These are phyloP conservation scores for Durio zibethinus DNA, from an alignment of 345 rosid species.

Conservation along the genomic window DNA sequence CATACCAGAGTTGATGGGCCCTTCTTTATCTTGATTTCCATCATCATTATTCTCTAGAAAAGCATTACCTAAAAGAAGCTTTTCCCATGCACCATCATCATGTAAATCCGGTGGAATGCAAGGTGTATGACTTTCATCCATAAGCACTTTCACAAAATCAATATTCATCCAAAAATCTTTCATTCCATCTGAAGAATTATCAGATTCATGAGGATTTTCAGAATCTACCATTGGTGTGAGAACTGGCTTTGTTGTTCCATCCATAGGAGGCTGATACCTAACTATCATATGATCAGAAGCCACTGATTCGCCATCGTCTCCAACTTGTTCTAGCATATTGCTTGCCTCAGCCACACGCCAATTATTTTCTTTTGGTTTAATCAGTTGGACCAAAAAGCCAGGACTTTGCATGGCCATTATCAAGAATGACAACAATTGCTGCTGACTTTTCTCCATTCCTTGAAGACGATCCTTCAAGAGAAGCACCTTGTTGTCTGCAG, in stretches of 20 bases:
- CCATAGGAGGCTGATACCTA: constrained; percentile 56
- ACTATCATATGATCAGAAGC: constrained; percentile 60
- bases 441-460: constrained; percentile 91
- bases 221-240: constrained; percentile 17
- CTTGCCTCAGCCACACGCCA: constrained; percentile 65
- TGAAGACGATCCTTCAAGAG: constrained; percentile 64
- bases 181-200: constrained; percentile 31
- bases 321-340: constrained; percentile 46
- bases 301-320: constrained; percentile 39
- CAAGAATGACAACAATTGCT: constrained; percentile 91
- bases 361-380: constrained; percentile 63
- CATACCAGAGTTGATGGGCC: constrained; percentile 25
- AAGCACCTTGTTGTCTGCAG: constrained; percentile 56
- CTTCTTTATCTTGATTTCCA: constrained; percentile 32
- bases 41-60: constrained; percentile 36
- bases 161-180: constrained; percentile 57
- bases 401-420: constrained; percentile 92
- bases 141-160: constrained; percentile 61
- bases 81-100: constrained; percentile 77
- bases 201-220: constrained; percentile 28
- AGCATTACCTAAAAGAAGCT: constrained; percentile 54
- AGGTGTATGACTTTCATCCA: constrained; percentile 66
- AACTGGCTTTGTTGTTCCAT: constrained; percentile 37
- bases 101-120: constrained; percentile 59
- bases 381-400: constrained; percentile 67